phyloP scores from a whole-genome alignment of 2,329 filamentous ascomycete species.

The Ciborinia camelliae region DNA sequence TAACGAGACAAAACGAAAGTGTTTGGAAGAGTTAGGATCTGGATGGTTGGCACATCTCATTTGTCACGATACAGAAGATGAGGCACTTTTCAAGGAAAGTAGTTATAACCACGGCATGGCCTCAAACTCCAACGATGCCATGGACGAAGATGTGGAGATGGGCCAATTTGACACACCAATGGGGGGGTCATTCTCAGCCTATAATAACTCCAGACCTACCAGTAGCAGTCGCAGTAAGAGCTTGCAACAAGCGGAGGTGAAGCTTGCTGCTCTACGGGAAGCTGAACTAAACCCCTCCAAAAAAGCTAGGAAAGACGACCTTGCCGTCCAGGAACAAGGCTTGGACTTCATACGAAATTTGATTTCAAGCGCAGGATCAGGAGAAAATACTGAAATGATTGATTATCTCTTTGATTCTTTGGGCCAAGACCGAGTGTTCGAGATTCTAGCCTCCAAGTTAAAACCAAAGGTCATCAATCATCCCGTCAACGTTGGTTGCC shows the following conservation, averaged over 20 bases:
- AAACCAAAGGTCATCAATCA: slow-evolving; percentile 56
- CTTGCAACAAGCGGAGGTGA: slow-evolving; percentile 49
- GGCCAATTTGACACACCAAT: slow-evolving; percentile 43
- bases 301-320: slow-evolving; percentile 70
- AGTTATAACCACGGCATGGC: slow-evolving; percentile 24
- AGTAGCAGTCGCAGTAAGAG: slow-evolving; percentile 36
- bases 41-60: slow-evolving; percentile 81
- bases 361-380: slow-evolving; percentile 55
- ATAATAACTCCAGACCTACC: slow-evolving; percentile 28
- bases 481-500: slow-evolving; percentile 43
- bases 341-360: slow-evolving; percentile 88
- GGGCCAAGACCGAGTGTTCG: slow-evolving; percentile 74
- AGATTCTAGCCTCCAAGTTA: slow-evolving; percentile 76
- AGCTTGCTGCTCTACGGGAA: slow-evolving; percentile 54
- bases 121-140: slow-evolving; percentile 38
- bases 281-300: slow-evolving; percentile 65
- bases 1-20: slow-evolving; percentile 70
- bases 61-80: slow-evolving; percentile 58
- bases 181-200: slow-evolving; percentile 24
- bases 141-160: slow-evolving; percentile 59
- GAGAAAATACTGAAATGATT: slow-evolving; percentile 68
- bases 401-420: slow-evolving; percentile 76
- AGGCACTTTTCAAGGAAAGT: slow-evolving; percentile 42
- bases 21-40: slow-evolving; percentile 72
- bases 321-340: slow-evolving; percentile 85